A percentile compares a stretch with the other conserved stretches of the same genome.
These are phyloP conservation scores for Yamadazyma scolyti DNA, from an alignment of 805 yeast genomes.

Conservation along the genomic window DNA sequence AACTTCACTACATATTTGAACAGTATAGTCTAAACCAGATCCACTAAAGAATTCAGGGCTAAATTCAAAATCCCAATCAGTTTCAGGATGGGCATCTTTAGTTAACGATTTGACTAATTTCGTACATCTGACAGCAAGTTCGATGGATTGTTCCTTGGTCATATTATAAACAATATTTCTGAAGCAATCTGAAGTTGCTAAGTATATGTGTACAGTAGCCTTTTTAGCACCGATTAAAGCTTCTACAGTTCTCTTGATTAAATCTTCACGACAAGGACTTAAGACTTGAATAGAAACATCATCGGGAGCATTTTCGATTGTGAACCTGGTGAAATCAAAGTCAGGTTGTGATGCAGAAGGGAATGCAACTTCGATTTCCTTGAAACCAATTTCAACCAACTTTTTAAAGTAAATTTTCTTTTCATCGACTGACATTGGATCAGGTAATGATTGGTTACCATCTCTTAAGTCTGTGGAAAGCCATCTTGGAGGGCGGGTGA, in stretches of 20 bases:
- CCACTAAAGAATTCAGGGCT: conserved; percentile 81
- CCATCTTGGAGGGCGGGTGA: conserved; percentile 74
- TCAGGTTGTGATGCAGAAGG: conserved; percentile 80
- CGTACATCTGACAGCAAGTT: conserved; percentile 60
- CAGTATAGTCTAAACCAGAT: conserved; percentile 59
- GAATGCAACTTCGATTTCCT: conserved; percentile 80
- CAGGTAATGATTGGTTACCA: conserved; percentile 82
- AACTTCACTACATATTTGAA: conserved; percentile 71
- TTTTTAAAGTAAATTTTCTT: conserved; percentile 68
- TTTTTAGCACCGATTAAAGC: conserved; percentile 68
- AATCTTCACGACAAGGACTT: conserved; percentile 72
- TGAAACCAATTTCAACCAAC: conserved; percentile 69
- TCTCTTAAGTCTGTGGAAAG: conserved; percentile 79
- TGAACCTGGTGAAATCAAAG: conserved; percentile 75
- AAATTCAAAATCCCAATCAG: conserved; percentile 73
- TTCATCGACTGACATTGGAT: conserved; percentile 81
- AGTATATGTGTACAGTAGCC: conserved; percentile 73
- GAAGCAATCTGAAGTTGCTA: conserved; percentile 74
- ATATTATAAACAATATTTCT: conserved; percentile 67
- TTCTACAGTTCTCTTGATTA: conserved; percentile 69
- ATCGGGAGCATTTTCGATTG: conserved; percentile 68
- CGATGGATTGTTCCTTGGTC: conserved; percentile 55
- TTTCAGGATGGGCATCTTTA: conserved; percentile 57
- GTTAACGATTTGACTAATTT: conserved; percentile 62
- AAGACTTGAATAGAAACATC: conserved; percentile 77